Evolutionary conservation across 257 asterid genomes (phyloP).

Genomic region (Cruciata laevipes): DNA sequence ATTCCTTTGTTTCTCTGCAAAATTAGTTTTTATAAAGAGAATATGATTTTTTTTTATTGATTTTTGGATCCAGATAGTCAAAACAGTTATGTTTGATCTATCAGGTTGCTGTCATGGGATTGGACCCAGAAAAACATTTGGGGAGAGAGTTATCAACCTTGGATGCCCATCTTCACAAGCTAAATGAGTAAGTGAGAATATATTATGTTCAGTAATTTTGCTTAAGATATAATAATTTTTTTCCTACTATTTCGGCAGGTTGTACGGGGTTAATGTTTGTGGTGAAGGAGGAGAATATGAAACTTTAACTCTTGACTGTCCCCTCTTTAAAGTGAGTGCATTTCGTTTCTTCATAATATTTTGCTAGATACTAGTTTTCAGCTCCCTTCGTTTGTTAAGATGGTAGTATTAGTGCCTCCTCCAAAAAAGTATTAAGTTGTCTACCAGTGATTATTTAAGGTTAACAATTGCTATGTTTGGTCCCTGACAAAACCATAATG

Average conservation of each 20-base stretch:
- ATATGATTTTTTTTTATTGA: not conserved
- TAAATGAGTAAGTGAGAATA: constrained; percentile 60
- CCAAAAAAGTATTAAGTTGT: not conserved
- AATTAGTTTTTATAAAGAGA: not conserved
- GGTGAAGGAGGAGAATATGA: constrained; percentile 99
- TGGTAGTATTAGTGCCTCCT: not conserved
- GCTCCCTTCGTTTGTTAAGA: not conserved
- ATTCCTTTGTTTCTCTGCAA: not conserved
- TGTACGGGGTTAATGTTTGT: constrained; percentile 86
- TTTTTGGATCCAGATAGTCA: not conserved
- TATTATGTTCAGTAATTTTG: not conserved
- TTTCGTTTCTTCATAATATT: constrained; percentile 8
- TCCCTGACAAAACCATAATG: not conserved
- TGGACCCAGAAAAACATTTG: constrained; percentile 84
- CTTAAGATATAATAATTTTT: constrained; percentile 18
- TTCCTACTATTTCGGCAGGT: constrained; percentile 43
- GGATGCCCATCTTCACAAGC: constrained; percentile 77
- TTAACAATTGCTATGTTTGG: too few species aligned
- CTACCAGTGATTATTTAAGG: not conserved
- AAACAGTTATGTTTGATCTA: constrained; percentile 14
- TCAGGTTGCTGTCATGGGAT: constrained; percentile 96
- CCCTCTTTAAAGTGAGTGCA: constrained; percentile 72
- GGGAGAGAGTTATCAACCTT: constrained; percentile 66
- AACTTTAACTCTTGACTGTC: constrained; percentile 94
- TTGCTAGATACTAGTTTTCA: constrained; percentile 6